Evolutionary conservation across 139 green algal species (phyloP).

Genomic region (Asterochloris erici): DNA sequence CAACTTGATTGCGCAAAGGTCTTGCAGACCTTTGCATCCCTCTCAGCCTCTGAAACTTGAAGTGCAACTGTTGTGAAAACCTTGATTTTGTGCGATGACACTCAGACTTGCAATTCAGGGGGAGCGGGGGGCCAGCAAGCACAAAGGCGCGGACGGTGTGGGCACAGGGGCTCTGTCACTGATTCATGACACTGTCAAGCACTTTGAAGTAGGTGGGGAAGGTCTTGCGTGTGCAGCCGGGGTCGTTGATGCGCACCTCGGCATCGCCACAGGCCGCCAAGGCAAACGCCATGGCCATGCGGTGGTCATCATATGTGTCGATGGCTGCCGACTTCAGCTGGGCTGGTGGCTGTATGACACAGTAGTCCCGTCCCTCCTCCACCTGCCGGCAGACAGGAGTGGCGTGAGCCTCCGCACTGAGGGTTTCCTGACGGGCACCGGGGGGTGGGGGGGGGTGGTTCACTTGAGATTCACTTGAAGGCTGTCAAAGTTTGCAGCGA

Average conservation of each 20-base stretch:
- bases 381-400: constrained; percentile 25
- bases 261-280: constrained; percentile 69
- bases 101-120: no score
- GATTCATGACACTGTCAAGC: constrained; percentile 54
- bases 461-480: no score
- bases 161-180: background rate
- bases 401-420: background rate
- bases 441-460: no score
- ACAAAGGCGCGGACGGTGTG: no score
- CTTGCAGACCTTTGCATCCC: no score
- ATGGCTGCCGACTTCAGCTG: constrained; percentile 43
- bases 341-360: constrained; percentile 88
- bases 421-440: no score
- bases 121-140: no score
- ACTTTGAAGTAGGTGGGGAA: constrained; percentile 93
- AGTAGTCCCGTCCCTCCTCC: constrained; percentile 93
- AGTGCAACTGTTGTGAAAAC: no score
- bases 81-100: no score
- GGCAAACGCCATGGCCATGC: constrained; percentile 95
- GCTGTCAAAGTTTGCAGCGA: no score
- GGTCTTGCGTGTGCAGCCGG: constrained; percentile 89
- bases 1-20: no score
- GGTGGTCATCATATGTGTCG: constrained; percentile 95
- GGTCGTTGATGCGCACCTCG: constrained; percentile 83
- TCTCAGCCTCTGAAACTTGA: no score